Conservation (phyloP, 257 asterid species). For the Solanum raphanifolium region DNA sequence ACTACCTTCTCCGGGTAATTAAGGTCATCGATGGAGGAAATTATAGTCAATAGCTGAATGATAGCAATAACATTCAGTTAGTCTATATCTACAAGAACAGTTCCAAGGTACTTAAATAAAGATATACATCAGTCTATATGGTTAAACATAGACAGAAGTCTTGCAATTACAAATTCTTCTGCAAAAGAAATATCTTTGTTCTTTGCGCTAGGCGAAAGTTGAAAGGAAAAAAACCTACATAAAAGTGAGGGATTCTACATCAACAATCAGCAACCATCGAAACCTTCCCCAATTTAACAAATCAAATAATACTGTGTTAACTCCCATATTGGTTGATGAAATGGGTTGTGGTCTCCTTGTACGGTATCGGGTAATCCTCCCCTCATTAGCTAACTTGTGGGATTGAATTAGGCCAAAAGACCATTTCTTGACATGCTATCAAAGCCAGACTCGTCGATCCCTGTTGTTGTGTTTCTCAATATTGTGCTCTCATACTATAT, state of each 20-base stretch:
- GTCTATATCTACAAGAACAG: not conserved
- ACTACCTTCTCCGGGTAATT: constrained; percentile 67
- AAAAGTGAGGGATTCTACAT: not conserved
- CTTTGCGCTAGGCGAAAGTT: not conserved
- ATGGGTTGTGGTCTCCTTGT: not conserved
- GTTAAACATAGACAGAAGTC: not conserved
- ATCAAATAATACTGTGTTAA: not conserved
- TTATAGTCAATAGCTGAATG: constrained; percentile 52
- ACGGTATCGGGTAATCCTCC: not conserved
- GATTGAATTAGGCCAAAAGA: not conserved
- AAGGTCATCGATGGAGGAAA: constrained; percentile 63
- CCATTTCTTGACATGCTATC: not conserved
- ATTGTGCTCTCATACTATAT: not conserved
- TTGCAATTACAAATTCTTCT: not conserved
- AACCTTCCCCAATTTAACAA: not conserved
- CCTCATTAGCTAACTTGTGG: not conserved
- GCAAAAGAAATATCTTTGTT: not conserved
- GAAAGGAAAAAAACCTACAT: not conserved
- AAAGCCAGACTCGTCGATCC: not conserved
- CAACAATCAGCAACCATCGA: not conserved
- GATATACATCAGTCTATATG: not conserved
- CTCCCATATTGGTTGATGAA: not conserved
- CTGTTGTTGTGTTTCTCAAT: not conserved
- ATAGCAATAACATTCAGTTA: not conserved
- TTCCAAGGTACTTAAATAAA: not conserved